Conservation (phyloP, 2,329 filamentous ascomycete species). For the Ilyonectria destructans region DNA sequence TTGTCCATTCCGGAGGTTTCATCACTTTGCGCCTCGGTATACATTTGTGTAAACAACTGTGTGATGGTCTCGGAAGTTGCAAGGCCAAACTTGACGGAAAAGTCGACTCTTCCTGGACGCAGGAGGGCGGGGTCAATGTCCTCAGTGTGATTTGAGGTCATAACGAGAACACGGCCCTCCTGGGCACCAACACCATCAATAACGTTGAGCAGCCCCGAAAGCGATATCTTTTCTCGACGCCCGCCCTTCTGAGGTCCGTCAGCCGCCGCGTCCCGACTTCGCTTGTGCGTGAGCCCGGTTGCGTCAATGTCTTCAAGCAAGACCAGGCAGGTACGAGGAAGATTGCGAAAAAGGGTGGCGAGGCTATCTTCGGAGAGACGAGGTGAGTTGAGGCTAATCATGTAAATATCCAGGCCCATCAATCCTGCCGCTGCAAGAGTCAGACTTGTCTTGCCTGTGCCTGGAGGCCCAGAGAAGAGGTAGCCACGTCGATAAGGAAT, state of each 20-base stretch:
- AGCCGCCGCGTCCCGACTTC: neutral
- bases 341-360: constrained; percentile 20
- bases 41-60: constrained; percentile 32
- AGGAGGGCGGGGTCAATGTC: constrained; percentile 20
- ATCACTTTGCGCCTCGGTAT: constrained; percentile 1
- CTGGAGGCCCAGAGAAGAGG: constrained; percentile 41
- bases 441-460: constrained; percentile 41
- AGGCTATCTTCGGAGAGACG: constrained; percentile 33
- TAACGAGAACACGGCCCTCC: constrained; percentile 79
- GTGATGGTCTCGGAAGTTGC: constrained; percentile 26
- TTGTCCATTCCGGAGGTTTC: neutral
- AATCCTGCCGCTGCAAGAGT: constrained; percentile 35
- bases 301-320: constrained; percentile 40
- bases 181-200: constrained; percentile 79
- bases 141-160: constrained; percentile 75
- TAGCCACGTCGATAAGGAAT: constrained; percentile 44
- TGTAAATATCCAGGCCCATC: constrained; percentile 32
- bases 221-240: constrained; percentile 40
- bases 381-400: constrained; percentile 32
- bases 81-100: constrained; percentile 29
- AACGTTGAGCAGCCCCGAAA: constrained; percentile 78
- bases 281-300: constrained; percentile 22
- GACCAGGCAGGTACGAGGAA: constrained; percentile 33
- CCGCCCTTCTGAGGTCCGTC: neutral
- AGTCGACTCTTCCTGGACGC: constrained; percentile 31